These are phyloP conservation scores for Prunus mume DNA, from an alignment of 306 rosid species.

Conservation along the genomic window DNA sequence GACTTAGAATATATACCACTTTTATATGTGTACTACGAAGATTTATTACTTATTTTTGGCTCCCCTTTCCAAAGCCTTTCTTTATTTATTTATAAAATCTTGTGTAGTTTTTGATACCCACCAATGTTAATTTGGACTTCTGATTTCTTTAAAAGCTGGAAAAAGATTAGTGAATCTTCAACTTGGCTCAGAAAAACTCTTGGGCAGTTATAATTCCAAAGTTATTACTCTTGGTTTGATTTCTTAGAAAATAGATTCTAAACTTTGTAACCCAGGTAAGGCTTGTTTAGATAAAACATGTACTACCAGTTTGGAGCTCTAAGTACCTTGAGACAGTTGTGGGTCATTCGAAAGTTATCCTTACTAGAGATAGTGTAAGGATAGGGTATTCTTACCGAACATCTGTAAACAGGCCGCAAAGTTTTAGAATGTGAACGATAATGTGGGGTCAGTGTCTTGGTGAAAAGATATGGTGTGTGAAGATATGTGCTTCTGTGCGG, in stretches of 20 bases:
- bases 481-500: neutral
- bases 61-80: neutral
- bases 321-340: neutral
- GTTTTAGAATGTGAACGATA: neutral
- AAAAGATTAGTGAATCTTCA: neutral
- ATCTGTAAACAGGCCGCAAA: neutral
- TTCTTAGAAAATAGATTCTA: neutral
- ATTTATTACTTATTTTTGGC: neutral
- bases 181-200: neutral
- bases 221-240: neutral
- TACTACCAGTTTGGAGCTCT: neutral
- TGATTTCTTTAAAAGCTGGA: conserved; percentile 1
- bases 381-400: neutral
- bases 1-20: neutral
- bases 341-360: neutral
- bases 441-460: neutral
- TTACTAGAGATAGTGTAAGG: neutral
- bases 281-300: neutral
- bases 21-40: neutral
- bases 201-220: neutral
- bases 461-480: neutral
- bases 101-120: neutral
- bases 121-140: neutral
- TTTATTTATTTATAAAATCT: neutral
- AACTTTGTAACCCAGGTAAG: neutral